A percentile compares a stretch with the other conserved stretches of the same genome.
phyloP scores from a whole-genome alignment of 441 rosid species.

The Dalechampia spathulata region DNA sequence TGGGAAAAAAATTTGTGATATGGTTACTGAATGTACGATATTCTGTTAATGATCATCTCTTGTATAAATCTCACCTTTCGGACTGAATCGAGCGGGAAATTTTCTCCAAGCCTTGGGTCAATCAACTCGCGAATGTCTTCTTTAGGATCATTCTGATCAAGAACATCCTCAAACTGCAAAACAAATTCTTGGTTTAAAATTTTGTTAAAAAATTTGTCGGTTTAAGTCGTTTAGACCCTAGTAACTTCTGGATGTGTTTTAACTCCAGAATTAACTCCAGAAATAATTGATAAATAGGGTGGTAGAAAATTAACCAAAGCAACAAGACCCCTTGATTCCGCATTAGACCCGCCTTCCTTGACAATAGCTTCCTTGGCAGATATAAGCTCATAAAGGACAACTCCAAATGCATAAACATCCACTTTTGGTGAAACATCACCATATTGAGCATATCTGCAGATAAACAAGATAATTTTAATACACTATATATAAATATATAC shows the following conservation, averaged over 20 bases:
- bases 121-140: slow-evolving; percentile 53
- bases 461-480: slow-evolving; percentile 2
- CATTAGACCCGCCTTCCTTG: slow-evolving; percentile 33
- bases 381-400: slow-evolving; percentile 87
- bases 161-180: slow-evolving; percentile 68
- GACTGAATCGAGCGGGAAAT: slow-evolving; percentile 60
- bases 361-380: slow-evolving; percentile 89
- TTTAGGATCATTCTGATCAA: slow-evolving; percentile 45
- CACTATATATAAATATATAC: neutral
- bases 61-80: slow-evolving; percentile 40
- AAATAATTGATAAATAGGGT: neutral
- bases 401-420: slow-evolving; percentile 95
- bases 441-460: slow-evolving; percentile 70
- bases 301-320: slow-evolving; percentile 53
- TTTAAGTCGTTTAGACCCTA: no score
- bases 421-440: slow-evolving; percentile 94
- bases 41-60: neutral
- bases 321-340: slow-evolving; percentile 82
- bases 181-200: no score
- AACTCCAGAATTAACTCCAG: no score
- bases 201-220: neutral
- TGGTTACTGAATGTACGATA: no score
- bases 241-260: neutral
- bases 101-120: slow-evolving; percentile 72
- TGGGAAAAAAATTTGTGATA: no score